phyloP scores from a whole-genome alignment of 2,329 filamentous ascomycete genomes.

The Ophiobolus disseminans region DNA sequence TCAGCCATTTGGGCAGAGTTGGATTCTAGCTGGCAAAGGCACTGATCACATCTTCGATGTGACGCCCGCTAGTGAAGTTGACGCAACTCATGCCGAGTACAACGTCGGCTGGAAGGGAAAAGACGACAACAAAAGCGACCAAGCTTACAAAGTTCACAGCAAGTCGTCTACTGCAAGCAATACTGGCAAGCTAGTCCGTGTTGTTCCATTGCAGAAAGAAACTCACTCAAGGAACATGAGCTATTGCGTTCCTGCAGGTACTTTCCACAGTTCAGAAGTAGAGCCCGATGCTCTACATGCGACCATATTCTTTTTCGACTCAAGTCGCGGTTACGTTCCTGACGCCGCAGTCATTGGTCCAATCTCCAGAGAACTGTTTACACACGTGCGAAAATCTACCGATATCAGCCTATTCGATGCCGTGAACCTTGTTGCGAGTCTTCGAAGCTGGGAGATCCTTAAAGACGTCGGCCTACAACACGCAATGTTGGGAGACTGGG shows the following conservation, averaged over 20 bases:
- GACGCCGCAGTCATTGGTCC: constrained; percentile 42
- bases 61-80: constrained; percentile 12
- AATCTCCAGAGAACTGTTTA: constrained; percentile 17
- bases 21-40: constrained; percentile 47
- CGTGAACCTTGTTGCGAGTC: constrained; percentile 7
- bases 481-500: constrained; percentile 9
- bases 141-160: constrained; percentile 30
- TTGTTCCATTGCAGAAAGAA: constrained; percentile 1
- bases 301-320: constrained; percentile 50
- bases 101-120: constrained; percentile 35
- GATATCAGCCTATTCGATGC: constrained; percentile 1
- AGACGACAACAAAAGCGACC: constrained; percentile 21
- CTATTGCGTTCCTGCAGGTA: constrained; percentile 41
- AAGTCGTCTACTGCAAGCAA: constrained; percentile 33
- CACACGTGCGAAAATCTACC: constrained; percentile 1
- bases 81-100: constrained; percentile 43
- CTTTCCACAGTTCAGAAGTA: constrained; percentile 41
- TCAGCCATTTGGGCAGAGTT: constrained; percentile 47
- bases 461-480: constrained; percentile 10
- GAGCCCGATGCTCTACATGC: constrained; percentile 40
- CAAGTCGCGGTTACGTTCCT: constrained; percentile 33
- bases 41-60: constrained; percentile 40
- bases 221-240: constrained; percentile 23
- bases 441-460: constrained; percentile 23
- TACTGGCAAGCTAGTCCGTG: constrained; percentile 27